These are phyloP conservation scores for Urochloa ruziziensis DNA, from an alignment of 176 grass and related monocot genomes.

Conservation along the genomic window DNA sequence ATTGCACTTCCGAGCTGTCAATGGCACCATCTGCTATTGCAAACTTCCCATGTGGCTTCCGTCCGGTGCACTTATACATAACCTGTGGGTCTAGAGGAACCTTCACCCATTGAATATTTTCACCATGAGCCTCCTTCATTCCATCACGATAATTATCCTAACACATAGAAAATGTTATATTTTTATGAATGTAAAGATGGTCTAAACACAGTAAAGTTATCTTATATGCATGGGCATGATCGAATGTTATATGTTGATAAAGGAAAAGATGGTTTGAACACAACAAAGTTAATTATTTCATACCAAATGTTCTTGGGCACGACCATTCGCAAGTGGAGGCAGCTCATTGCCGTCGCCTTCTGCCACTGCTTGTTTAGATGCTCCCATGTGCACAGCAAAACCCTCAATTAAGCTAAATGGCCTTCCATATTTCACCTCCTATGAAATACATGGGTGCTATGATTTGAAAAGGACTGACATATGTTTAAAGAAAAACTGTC, in stretches of 20 bases:
- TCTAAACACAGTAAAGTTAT: not conserved
- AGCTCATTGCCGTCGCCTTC: not conserved
- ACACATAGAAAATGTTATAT: not conserved
- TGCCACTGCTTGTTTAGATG: not conserved
- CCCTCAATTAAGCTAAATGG: not conserved
- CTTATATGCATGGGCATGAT: not conserved
- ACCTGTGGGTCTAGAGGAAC: not conserved
- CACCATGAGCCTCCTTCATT: not conserved
- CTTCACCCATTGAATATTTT: not conserved
- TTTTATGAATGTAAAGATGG: not conserved
- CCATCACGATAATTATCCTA: not conserved
- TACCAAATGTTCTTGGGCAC: not conserved
- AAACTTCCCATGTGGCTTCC: not conserved
- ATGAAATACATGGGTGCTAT: not conserved
- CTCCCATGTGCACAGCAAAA: not conserved
- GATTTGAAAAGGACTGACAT: not conserved
- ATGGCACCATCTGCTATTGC: not conserved
- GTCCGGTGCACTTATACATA: not conserved
- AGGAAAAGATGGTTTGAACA: not conserved
- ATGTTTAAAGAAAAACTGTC: not conserved
- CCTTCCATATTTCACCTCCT: not conserved
- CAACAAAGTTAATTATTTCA: not conserved
- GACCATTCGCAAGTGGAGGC: not conserved
- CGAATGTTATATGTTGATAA: too few species aligned
- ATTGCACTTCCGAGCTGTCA: not conserved